These are phyloP conservation scores for Colletotrichum eleusines DNA, from an alignment of 2,329 filamentous ascomycete genomes.

Conservation along the genomic window DNA sequence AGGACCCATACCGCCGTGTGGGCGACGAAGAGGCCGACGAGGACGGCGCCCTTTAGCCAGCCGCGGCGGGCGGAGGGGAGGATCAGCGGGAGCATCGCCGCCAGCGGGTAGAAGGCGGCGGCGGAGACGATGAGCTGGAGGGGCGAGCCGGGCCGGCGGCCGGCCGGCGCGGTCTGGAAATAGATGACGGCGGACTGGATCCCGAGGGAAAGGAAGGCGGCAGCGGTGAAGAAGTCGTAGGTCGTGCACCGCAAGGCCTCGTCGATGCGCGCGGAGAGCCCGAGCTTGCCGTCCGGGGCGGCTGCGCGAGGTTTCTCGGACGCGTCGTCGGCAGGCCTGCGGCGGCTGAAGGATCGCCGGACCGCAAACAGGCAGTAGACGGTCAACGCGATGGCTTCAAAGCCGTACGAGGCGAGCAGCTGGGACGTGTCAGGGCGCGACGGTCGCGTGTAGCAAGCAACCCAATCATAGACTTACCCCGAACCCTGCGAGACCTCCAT, in stretches of 20 bases:
- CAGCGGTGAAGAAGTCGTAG: constrained; percentile 29
- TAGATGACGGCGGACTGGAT: constrained; percentile 25
- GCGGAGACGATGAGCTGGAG: constrained; percentile 30
- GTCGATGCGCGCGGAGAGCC: background rate
- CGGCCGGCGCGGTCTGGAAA: background rate
- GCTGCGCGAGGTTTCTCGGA: background rate
- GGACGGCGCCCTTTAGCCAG: constrained; percentile 22
- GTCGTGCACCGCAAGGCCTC: constrained; percentile 20
- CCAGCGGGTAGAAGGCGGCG: constrained; percentile 26
- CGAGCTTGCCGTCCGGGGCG: background rate
- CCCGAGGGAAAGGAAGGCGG: constrained; percentile 23
- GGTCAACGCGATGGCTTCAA: constrained; percentile 19
- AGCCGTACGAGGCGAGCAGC: constrained; percentile 22
- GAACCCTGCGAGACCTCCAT: constrained; percentile 19
- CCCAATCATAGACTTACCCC: background rate
- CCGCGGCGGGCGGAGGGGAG: constrained; percentile 4
- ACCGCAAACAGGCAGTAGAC: constrained; percentile 27
- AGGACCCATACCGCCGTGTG: constrained; percentile 31
- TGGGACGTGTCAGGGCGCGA: background rate
- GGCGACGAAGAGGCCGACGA: constrained; percentile 12
- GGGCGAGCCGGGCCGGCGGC: background rate
- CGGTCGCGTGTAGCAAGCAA: background rate
- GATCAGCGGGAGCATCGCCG: constrained; percentile 31
- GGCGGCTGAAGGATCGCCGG: background rate
- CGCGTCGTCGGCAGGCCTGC: background rate